Evolutionary conservation across 1,284 basidiomycete species (phyloP), one percentile per base, ranked within the genome.

Genomic region (Cutaneotrichosporon cavernicola): DNA sequence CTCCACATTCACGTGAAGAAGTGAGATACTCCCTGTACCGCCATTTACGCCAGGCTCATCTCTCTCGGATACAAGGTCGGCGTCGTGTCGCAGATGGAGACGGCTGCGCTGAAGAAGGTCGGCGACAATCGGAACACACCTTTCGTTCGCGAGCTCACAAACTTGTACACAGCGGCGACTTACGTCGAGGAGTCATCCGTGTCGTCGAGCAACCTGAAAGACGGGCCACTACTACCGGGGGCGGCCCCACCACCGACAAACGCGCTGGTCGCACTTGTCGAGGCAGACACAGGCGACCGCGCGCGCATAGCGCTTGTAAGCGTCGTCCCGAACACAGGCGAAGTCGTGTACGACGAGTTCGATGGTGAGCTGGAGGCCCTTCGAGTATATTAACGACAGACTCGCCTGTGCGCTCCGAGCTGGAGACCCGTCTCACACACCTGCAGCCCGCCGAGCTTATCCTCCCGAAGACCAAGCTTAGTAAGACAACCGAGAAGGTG

Each of bases 91-190:
- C 96, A 98, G 78, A 87, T 85, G 4, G 96, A 99, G 81, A 98
- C 96, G 0, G 92, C 96, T 0, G 96, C 96, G 0, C 83, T 99
- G 60, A 98, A 99, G 82, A 97, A 95, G 77, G 88, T 85, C 4
- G 86, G 92, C 63, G 90, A 92, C 62, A 95, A 89, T 68, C 85
- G 88, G 56, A 91, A 89, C 73, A 84, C 86, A 0, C 88, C 91
- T 0, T 99, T 99, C 73, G 87, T 88, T 16, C 86, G 96, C 51
- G 85, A 89, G 71, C 77, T 98, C 4, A 90, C 89, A 0, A 86
- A 89, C 67, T 80, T 97, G 52, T 97, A 92, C 72, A 97, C 94
- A 14, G 87, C 91, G 26, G 87, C 91, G 49, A 97, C 94, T 88
- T 81, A 79, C 46, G 79, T 81, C 26, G 79, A 80, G 40, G 79